These are phyloP conservation scores for Ceratobasidium sp. DNA, from an alignment of 1,284 basidiomycete genomes.

Conservation along the genomic window DNA sequence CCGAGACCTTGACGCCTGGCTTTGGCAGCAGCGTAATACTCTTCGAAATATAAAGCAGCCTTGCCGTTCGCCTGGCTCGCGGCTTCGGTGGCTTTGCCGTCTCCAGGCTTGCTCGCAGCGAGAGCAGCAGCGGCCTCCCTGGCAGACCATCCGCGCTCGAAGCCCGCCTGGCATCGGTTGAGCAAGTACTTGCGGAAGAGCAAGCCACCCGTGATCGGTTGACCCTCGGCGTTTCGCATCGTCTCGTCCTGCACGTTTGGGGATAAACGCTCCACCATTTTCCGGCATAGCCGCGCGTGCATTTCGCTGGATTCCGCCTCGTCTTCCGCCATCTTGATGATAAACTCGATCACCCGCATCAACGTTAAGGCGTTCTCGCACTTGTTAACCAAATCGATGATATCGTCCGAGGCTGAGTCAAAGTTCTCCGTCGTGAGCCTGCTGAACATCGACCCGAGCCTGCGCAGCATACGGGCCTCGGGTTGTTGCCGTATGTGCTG, in stretches of 20 bases:
- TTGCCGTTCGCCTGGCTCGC: constrained; percentile 53
- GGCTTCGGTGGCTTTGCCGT: constrained; percentile 56
- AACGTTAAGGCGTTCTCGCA: constrained; percentile 67
- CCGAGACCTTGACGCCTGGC: constrained; percentile 59
- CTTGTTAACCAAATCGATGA: constrained; percentile 70
- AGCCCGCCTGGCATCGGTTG: constrained; percentile 71
- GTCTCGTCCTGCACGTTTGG: constrained; percentile 64
- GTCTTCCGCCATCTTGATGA: constrained; percentile 73
- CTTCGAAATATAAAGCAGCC: constrained; percentile 64
- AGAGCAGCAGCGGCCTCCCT: constrained; percentile 60
- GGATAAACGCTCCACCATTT: constrained; percentile 64
- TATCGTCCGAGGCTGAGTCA: constrained; percentile 68
- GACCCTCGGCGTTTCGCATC: constrained; percentile 58
- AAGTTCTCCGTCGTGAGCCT: constrained; percentile 73
- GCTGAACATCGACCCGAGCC: constrained; percentile 72
- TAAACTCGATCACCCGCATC: constrained; percentile 69
- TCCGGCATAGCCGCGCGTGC: constrained; percentile 69
- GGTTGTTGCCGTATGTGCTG: constrained; percentile 44
- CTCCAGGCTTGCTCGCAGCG: constrained; percentile 40
- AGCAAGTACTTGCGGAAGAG: constrained; percentile 73
- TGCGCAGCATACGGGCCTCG: constrained; percentile 61
- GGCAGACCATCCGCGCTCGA: constrained; percentile 69
- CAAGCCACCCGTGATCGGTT: constrained; percentile 63
- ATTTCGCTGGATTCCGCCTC: constrained; percentile 72
- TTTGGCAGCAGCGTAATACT: constrained; percentile 71